Conservation (phyloP, 768 basidiomycete species). For the Serendipita sp. region DNA sequence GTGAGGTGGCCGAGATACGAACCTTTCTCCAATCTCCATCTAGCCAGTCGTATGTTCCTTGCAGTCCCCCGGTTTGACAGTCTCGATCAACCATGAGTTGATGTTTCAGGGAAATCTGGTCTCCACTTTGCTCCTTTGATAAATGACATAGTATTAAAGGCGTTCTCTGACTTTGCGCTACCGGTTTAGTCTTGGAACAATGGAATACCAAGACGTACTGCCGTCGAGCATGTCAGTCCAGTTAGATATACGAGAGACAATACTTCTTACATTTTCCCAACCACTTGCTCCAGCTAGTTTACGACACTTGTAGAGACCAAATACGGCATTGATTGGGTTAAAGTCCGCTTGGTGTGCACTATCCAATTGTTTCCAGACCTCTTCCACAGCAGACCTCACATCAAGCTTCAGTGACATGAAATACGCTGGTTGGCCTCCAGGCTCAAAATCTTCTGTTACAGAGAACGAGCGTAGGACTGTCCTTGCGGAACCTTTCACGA, state of each 20-base stretch:
- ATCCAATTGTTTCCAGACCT: neutral
- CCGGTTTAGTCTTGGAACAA: neutral
- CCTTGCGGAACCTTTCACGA: neutral
- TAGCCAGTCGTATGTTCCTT: neutral
- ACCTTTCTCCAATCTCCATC: neutral
- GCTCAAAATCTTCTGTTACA: slow-evolving; percentile 3
- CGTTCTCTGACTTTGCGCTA: neutral
- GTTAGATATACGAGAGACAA: neutral
- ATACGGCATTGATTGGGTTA: neutral
- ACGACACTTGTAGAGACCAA: neutral
- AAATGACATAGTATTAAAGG: neutral
- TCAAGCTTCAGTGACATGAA: neutral
- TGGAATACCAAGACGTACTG: neutral
- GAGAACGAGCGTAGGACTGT: neutral
- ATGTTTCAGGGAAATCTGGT: neutral
- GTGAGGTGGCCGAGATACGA: neutral
- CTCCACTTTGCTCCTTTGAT: neutral
- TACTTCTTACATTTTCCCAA: neutral
- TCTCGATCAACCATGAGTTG: neutral
- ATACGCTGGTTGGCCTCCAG: neutral
- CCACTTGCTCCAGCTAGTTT: neutral
- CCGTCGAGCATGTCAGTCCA: neutral
- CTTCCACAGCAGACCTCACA: neutral
- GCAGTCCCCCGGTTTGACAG: neutral
- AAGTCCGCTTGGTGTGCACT: neutral